phyloP scores from a whole-genome alignment of 2,329 filamentous ascomycete genomes.

The Neoascochyta sp. region DNA sequence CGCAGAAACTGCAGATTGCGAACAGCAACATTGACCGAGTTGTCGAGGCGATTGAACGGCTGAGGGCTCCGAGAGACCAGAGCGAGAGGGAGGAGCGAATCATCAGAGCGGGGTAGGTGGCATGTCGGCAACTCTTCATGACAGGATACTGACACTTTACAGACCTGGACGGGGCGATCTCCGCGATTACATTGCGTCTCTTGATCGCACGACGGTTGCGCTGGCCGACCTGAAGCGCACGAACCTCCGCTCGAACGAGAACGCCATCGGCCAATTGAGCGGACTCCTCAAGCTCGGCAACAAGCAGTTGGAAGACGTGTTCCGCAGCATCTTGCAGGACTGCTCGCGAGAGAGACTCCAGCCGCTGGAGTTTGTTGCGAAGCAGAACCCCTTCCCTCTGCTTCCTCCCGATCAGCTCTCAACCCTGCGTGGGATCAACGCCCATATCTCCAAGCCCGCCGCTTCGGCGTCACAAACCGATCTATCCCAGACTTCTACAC shows the following conservation, averaged over 20 bases:
- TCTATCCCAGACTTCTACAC: slow-evolving; percentile 61
- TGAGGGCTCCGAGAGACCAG: slow-evolving; percentile 87
- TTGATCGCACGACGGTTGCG: slow-evolving; percentile 85
- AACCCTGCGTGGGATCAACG: slow-evolving; percentile 74
- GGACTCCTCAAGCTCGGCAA: slow-evolving; percentile 75
- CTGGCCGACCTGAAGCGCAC: slow-evolving; percentile 78
- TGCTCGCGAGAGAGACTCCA: slow-evolving; percentile 73
- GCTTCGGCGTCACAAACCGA: slow-evolving; percentile 47
- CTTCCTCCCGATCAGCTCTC: slow-evolving; percentile 72
- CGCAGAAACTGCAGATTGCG: slow-evolving; percentile 80
- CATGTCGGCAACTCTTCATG: slow-evolving; percentile 10
- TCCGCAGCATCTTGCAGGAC: slow-evolving; percentile 73
- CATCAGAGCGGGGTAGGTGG: slow-evolving; percentile 76
- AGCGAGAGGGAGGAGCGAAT: slow-evolving; percentile 89
- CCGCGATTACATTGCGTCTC: slow-evolving; percentile 78
- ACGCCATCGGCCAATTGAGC: slow-evolving; percentile 76
- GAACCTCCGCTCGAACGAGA: slow-evolving; percentile 89
- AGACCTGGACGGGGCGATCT: slow-evolving; percentile 62
- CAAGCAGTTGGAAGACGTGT: slow-evolving; percentile 77
- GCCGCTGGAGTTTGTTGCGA: slow-evolving; percentile 88
- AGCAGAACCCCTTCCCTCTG: slow-evolving; percentile 75
- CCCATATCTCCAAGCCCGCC: slow-evolving; percentile 64
- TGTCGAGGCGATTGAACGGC: slow-evolving; percentile 78
- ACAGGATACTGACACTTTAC: background rate
- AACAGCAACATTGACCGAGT: slow-evolving; percentile 86